Evolutionary conservation across 495 filamentous ascomycete genomes (phyloP), one percentile per base, ranked within the genome.

Genomic region (Aspergillus kassunensis): DNA sequence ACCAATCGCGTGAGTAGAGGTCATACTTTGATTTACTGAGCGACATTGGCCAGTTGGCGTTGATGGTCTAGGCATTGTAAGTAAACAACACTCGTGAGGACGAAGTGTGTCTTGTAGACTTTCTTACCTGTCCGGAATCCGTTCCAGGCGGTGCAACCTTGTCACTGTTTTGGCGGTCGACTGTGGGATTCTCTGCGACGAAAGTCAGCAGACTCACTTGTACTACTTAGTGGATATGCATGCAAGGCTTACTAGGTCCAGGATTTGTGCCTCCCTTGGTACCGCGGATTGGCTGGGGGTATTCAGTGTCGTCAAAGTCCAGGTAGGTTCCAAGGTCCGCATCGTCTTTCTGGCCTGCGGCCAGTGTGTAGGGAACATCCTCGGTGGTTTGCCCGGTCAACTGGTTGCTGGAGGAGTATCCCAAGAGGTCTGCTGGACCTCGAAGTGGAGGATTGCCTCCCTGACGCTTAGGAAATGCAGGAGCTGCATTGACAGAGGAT

Each of bases 261-360:
- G 85, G 80, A 57, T 87, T 80, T 2, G 81, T 86, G 3, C 68
- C 72, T 4, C 83, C 84, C 12, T 48, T 63, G 16, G 47, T 61
- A 4, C 83, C 84, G n/a, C 86, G 77, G 37, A 89, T 81, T 1
- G 85, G 85, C 63, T 90, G 85, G 3, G 86, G 86, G 10, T 82
- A 80, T 12, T 79, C 70, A 18, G 78, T 74, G 54, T 79, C 70
- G 20, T 75, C 66, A 44, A 89, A 85, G 56, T 89, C 79, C 0
- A 89, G 76, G 44, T 80, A 84, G 4, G 79, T 57, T 0, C 86
- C 86, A 7, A 82, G 62, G 2, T 81, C 69, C 1, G 75, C 68
- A 41, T 82, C 75, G 4, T 77, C 76, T 12, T 74, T 76, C 48
- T 89, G 85, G 0, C 79, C 83, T 2, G 75, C 62, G 7, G 76